phyloP scores from a whole-genome alignment of 2,329 filamentous ascomycete species.

The Aspergillus luchuensis region DNA sequence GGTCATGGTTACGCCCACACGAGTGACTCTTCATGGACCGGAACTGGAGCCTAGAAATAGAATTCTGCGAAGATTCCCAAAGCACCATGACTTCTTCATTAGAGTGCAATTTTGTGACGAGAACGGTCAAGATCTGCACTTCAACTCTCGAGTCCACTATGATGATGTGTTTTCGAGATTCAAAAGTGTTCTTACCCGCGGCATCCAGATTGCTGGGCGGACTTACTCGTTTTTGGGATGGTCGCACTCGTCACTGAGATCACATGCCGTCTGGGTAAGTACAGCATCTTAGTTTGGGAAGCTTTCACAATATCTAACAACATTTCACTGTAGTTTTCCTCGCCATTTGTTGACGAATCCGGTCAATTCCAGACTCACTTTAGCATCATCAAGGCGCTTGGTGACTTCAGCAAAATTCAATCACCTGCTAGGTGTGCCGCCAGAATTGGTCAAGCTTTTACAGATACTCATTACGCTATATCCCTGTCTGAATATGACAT shows the following conservation, averaged over 20 bases:
- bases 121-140: slow-evolving; percentile 26
- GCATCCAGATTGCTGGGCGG: slow-evolving; percentile 66
- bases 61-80: slow-evolving; percentile 28
- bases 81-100: slow-evolving; percentile 29
- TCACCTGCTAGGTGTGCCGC: slow-evolving; percentile 61
- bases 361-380: slow-evolving; percentile 34
- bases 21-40: slow-evolving; percentile 59
- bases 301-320: neutral
- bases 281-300: neutral
- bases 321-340: slow-evolving; percentile 39
- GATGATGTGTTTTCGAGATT: slow-evolving; percentile 54
- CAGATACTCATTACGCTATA: slow-evolving; percentile 69
- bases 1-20: slow-evolving; percentile 61
- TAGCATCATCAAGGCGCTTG: slow-evolving; percentile 50
- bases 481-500: slow-evolving; percentile 38
- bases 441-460: slow-evolving; percentile 67
- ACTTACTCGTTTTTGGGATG: slow-evolving; percentile 71
- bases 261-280: slow-evolving; percentile 66
- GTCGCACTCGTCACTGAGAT: slow-evolving; percentile 74
- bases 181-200: slow-evolving; percentile 57
- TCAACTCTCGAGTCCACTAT: slow-evolving; percentile 20
- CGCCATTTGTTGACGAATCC: slow-evolving; percentile 48
- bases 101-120: slow-evolving; percentile 31
- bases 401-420: slow-evolving; percentile 53
- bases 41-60: slow-evolving; percentile 47